Evolutionary conservation across 176 grass and related monocot genomes (phyloP).

Genomic region (Thinopyrum elongatum): DNA sequence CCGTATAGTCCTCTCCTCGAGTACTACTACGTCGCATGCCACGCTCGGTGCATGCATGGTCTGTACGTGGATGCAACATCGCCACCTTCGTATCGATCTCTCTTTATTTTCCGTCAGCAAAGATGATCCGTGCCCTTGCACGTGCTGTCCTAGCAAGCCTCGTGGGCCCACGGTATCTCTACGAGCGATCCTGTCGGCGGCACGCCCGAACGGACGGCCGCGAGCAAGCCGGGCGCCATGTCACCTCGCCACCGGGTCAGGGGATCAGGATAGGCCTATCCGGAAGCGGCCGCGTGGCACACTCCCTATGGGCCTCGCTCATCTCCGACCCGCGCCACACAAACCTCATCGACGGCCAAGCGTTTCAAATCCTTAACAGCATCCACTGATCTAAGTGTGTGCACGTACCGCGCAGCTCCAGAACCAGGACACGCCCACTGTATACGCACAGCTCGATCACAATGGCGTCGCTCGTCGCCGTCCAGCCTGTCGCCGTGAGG

Average conservation of each 20-base stretch:
- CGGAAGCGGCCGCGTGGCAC: conserved; percentile 43
- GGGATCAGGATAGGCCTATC: conserved; percentile 74
- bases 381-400: conserved; percentile 20
- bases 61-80: too few relatives aligned
- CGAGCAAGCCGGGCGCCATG: not conserved
- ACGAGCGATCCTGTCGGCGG: not conserved
- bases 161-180: not conserved
- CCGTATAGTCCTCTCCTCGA: too few relatives aligned
- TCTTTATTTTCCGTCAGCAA: too few relatives aligned
- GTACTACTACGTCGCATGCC: too few relatives aligned
- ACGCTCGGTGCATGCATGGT: too few relatives aligned
- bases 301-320: conserved; percentile 33
- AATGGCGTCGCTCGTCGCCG: conserved; percentile 87
- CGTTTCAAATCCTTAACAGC: conserved; percentile 42
- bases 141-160: not conserved
- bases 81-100: too few relatives aligned
- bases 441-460: not conserved
- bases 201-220: not conserved
- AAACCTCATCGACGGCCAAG: conserved; percentile 16
- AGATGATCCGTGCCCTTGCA: not conserved
- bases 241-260: not conserved
- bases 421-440: not conserved
- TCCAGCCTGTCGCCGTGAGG: conserved; percentile 71
- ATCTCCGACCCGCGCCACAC: conserved; percentile 19
- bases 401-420: not conserved